Evolutionary conservation across 2,329 filamentous ascomycete genomes (phyloP), one percentile per base, ranked within the genome.

Genomic region (Torrubiella hemipterigena): DNA sequence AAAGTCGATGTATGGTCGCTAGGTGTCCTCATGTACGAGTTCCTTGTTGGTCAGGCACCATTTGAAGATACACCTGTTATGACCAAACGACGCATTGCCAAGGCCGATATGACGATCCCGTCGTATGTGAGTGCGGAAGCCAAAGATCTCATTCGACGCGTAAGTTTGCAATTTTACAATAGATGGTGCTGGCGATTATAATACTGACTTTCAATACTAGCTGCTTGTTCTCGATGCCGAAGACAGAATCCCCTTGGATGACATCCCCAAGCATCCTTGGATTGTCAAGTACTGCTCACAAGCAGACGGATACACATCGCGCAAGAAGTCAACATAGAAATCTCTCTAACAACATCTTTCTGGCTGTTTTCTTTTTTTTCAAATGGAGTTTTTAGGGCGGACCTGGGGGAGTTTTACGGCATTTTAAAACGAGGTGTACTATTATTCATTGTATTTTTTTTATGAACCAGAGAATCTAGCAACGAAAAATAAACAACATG

Each of bases 11-110:
- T 37, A 17, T 48, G 44, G 44, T 30, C 41, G 8, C 30, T 48
- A 9, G 45, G 45, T 3, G 45, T 48, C 8, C 28, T 48, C 36
- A 41, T 36, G 11, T 48, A 48, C 13, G 45, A 48, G 27, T 46
- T 48, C 16, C 17, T 48, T 9, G 34, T 33, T 3, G 43, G 43
- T 6, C 41, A 44, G 29, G 34, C 43, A 12, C 45, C 45, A 1
- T 47, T 46, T 34, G 45, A 46, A 28, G 45, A 46, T 20, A 29
- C 32, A 7, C 34, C 28, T 4, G 30, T 34, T 10, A 38, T 42
- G 36, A 46, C 45, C 4, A 33, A 35, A 8, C 29, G 29, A 25
- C 35, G 42, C 17, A 47, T 47, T 15, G 32, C 35, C 1, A 35
- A 32, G 22, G 38, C 27, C 4, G 42, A 47, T 10, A 42, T 46